Evolutionary conservation across 352 stramenopile species (phyloP), one percentile per base, ranked within the genome.

Genomic region (Poterioochromonas sp.): DNA sequence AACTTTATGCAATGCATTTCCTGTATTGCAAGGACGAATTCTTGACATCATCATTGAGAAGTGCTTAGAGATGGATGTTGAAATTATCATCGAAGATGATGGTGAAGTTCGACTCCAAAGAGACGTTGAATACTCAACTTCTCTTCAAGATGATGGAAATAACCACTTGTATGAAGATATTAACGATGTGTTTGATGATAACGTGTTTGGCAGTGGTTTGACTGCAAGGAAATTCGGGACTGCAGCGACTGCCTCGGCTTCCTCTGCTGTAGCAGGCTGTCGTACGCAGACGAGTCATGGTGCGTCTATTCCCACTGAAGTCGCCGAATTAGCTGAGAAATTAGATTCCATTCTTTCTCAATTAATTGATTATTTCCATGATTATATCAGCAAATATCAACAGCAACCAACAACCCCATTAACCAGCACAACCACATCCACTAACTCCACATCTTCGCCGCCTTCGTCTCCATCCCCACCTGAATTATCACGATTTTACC

Each of bases 21-120:
- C 35, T 34, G 2, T 35, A 18, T 40, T 51, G 3, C 65, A 54
- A 35, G 5, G 32, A 35, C 2, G 29, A 26, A 74, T 74, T 20
- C 65, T 74, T 11, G 65, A 74, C 15, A 11, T 74, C 2, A 54
- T 74, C 5, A 39, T 74, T 15, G 2, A 8, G 20, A 15, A 35
- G 40, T 74, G 65, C 29, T n/a, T 74, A 32, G 65, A 74, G 40
- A 15, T 74, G 11, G 65, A 74, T 39, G 65, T 74, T 32, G 65
- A 74, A 5, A 74, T 74, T 54, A 37, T 74, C 1, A 74, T 74
- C 26, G 65, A 74, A 34, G 65, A 74, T 5, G 26, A 2, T 37
- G 65, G 65, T 22, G 65, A 74, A 12, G 65, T 54, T 5, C 20
- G n/a, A 8, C 5, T 74, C 12, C 20, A 54, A 18, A 22, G 0